These are phyloP conservation scores for Serendipita sp. DNA, from an alignment of 768 basidiomycete genomes.

Conservation along the genomic window DNA sequence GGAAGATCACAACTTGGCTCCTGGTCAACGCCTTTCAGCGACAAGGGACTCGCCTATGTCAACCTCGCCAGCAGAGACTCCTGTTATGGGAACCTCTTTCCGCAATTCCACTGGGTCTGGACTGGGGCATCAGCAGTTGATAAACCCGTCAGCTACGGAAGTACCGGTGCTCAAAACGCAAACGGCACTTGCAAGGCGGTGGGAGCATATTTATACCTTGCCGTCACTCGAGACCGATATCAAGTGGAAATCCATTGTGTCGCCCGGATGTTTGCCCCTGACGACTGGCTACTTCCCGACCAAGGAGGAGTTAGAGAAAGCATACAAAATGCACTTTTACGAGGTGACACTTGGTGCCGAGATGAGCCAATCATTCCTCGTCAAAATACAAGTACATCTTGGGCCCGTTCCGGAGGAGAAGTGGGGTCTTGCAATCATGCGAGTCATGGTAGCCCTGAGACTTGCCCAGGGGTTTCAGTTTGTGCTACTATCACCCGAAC, in stretches of 20 bases:
- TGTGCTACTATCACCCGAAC: slow-evolving; percentile 47
- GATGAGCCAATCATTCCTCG: slow-evolving; percentile 65
- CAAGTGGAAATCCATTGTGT: slow-evolving; percentile 81
- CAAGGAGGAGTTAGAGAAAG: slow-evolving; percentile 52
- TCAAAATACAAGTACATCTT: slow-evolving; percentile 39
- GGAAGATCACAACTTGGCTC: background rate
- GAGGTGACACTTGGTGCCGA: slow-evolving; percentile 72
- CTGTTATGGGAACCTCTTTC: slow-evolving; percentile 1
- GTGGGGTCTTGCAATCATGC: slow-evolving; percentile 59
- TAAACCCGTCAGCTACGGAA: slow-evolving; percentile 56
- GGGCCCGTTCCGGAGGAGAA: slow-evolving; percentile 12
- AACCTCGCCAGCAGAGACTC: background rate
- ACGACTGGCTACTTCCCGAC: slow-evolving; percentile 82
- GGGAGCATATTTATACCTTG: slow-evolving; percentile 75
- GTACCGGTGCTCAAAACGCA: slow-evolving; percentile 43
- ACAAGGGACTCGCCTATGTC: background rate
- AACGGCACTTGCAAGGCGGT: slow-evolving; percentile 65
- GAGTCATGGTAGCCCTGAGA: slow-evolving; percentile 84
- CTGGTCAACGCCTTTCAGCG: slow-evolving; percentile 3
- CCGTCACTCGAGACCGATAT: slow-evolving; percentile 66
- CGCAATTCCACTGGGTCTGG: background rate
- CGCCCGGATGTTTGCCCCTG: slow-evolving; percentile 77
- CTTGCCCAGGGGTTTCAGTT: slow-evolving; percentile 94
- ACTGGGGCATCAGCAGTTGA: slow-evolving; percentile 19
- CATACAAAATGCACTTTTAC: slow-evolving; percentile 73